Conservation (phyloP, 306 rosid genomes). For the Castanopsis chinensis region DNA sequence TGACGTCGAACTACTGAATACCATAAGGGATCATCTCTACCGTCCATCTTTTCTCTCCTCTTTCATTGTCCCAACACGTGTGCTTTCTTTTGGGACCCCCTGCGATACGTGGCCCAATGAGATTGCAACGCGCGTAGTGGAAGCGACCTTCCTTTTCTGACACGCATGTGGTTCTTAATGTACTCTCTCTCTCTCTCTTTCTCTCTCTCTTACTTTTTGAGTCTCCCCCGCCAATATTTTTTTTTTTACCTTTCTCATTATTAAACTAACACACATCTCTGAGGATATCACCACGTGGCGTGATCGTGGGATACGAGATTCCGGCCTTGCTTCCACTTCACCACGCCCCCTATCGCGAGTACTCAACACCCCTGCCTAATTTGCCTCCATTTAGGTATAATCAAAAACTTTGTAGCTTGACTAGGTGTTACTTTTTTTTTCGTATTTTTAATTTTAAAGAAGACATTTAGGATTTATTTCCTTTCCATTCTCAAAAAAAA, state of each 20-base stretch:
- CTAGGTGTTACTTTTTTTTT: no score
- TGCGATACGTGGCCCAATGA: constrained; percentile 51
- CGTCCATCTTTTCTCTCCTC: constrained; percentile 1
- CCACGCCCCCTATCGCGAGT: background rate
- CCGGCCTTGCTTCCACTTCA: background rate
- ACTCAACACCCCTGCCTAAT: no score
- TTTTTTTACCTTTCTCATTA: no score
- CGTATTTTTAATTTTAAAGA: no score
- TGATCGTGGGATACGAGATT: constrained; percentile 30
- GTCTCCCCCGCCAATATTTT: constrained; percentile 6
- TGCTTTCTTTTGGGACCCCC: background rate
- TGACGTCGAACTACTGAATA: constrained; percentile 60
- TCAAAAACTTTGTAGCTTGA: no score
- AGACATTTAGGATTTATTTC: no score
- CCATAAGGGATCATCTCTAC: constrained; percentile 16
- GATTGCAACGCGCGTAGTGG: constrained; percentile 32
- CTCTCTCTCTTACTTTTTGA: background rate
- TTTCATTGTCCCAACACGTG: constrained; percentile 39
- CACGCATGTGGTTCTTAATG: constrained; percentile 67
- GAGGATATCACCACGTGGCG: constrained; percentile 63
- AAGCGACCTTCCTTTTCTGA: constrained; percentile 37
- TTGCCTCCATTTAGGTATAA: no score
- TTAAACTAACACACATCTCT: background rate
- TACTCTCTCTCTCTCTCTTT: background rate
- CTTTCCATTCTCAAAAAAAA: no score